Evolutionary conservation across 1,284 basidiomycete genomes (phyloP).

Genomic region (Rhizoctonia solani): DNA sequence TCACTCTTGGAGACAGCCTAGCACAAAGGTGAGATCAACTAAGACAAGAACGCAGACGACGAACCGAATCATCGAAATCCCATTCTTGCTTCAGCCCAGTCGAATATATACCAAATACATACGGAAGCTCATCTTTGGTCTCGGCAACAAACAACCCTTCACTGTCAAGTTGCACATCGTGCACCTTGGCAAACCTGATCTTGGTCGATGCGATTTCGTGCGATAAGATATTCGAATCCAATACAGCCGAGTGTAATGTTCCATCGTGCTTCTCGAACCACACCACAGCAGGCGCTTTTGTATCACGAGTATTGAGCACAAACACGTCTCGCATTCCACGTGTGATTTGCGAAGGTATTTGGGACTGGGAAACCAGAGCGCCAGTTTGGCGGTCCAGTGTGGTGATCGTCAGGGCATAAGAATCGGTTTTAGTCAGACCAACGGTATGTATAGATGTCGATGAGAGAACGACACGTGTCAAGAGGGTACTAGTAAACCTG

Average conservation of each 20-base stretch:
- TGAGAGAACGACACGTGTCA: slow-evolving; percentile 63
- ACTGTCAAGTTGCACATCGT: slow-evolving; percentile 43
- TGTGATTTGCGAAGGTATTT: slow-evolving; percentile 62
- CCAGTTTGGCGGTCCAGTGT: slow-evolving; percentile 62
- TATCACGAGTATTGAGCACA: slow-evolving; percentile 37
- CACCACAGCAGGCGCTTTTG: slow-evolving; percentile 52
- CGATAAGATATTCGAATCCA: slow-evolving; percentile 60
- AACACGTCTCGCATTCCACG: slow-evolving; percentile 42
- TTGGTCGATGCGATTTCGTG: slow-evolving; percentile 45
- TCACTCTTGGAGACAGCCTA: slow-evolving; percentile 19
- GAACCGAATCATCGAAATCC: slow-evolving; percentile 64
- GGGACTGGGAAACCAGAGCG: slow-evolving; percentile 54
- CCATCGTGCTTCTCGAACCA: slow-evolving; percentile 70
- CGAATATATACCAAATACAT: slow-evolving; percentile 56
- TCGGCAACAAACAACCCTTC: slow-evolving; percentile 49
- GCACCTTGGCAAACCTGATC: slow-evolving; percentile 27
- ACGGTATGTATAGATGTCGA: slow-evolving; percentile 64
- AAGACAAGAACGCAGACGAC: slow-evolving; percentile 40
- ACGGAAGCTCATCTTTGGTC: slow-evolving; percentile 57
- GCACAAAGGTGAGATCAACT: background rate
- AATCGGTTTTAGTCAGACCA: slow-evolving; percentile 66
- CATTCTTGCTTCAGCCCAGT: slow-evolving; percentile 51
- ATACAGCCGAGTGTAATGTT: slow-evolving; percentile 47
- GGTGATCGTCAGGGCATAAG: slow-evolving; percentile 69
- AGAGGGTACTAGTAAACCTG: slow-evolving; percentile 55